phyloP scores from a whole-genome alignment of 1,139 yeast genomes.

The Geotrichum europaeum region DNA sequence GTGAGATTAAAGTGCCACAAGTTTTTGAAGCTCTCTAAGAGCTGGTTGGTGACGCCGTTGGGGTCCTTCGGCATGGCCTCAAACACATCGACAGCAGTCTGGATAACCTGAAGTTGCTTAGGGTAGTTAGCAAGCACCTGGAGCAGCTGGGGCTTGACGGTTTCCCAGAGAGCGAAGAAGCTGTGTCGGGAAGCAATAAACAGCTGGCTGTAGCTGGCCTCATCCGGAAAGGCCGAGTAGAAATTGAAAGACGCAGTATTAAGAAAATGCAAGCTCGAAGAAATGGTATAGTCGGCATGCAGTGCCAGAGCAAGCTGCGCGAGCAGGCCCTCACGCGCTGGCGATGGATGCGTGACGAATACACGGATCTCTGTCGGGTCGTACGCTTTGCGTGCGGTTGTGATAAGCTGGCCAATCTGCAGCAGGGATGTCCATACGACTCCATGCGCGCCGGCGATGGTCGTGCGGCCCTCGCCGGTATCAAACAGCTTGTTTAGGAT shows the following conservation, averaged over 20 bases:
- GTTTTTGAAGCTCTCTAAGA: slow-evolving; percentile 59
- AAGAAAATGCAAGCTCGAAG: slow-evolving; percentile 67
- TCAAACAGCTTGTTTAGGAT: slow-evolving; percentile 65
- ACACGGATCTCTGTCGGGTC: slow-evolving; percentile 48
- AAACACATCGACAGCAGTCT: slow-evolving; percentile 54
- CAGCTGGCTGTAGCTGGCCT: slow-evolving; percentile 51
- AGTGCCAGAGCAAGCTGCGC: slow-evolving; percentile 63
- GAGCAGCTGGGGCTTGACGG: slow-evolving; percentile 49
- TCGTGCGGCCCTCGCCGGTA: slow-evolving; percentile 46
- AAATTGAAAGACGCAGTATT: slow-evolving; percentile 71
- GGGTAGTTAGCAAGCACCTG: slow-evolving; percentile 35
- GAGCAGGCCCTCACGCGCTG: slow-evolving; percentile 56
- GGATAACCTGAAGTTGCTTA: slow-evolving; percentile 38
- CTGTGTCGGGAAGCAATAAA: slow-evolving; percentile 53
- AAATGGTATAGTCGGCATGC: slow-evolving; percentile 65
- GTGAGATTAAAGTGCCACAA: slow-evolving; percentile 75
- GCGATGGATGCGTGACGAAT: slow-evolving; percentile 65
- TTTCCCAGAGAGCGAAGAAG: slow-evolving; percentile 59
- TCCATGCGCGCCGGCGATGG: slow-evolving; percentile 64
- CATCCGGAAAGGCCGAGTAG: slow-evolving; percentile 55
- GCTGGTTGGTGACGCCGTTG: slow-evolving; percentile 37
- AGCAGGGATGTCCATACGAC: slow-evolving; percentile 69
- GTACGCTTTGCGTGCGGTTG: slow-evolving; percentile 41
- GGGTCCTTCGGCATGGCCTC: slow-evolving; percentile 50
- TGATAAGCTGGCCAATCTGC: slow-evolving; percentile 60